phyloP scores from a whole-genome alignment of 352 stramenopile genomes.

The Globisporangium barbulae region DNA sequence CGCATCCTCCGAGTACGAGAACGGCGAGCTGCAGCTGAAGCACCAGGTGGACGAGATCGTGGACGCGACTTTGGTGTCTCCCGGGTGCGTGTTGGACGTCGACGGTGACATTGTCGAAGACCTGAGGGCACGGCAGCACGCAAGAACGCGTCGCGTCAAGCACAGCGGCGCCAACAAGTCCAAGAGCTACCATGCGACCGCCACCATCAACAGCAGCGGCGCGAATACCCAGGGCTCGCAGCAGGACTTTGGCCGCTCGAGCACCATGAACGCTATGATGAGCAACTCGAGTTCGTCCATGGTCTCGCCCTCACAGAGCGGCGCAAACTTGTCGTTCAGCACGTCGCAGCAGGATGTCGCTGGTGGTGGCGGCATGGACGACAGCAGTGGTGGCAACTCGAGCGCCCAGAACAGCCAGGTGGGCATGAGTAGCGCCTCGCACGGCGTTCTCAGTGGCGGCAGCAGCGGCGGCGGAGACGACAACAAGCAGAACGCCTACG shows the following conservation, averaged over 20 bases:
- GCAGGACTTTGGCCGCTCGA: slow-evolving; percentile 41
- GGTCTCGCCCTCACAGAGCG: slow-evolving; percentile 35
- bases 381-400: slow-evolving; percentile 32
- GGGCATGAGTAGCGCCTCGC: slow-evolving; percentile 41
- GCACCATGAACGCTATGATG: slow-evolving; percentile 15
- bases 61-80: slow-evolving; percentile 62
- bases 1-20: slow-evolving; percentile 23
- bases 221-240: slow-evolving; percentile 16
- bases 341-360: slow-evolving; percentile 42
- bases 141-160: slow-evolving; percentile 18
- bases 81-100: slow-evolving; percentile 74
- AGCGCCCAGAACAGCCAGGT: slow-evolving; percentile 40
- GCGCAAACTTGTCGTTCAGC: slow-evolving; percentile 43
- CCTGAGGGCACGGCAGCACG: slow-evolving; percentile 49
- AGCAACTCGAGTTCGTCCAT: slow-evolving; percentile 49
- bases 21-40: slow-evolving; percentile 56
- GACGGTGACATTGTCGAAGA: slow-evolving; percentile 80
- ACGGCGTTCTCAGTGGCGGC: slow-evolving; percentile 33
- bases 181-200: slow-evolving; percentile 19
- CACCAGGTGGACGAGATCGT: slow-evolving; percentile 81
- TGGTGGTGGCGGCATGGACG: slow-evolving; percentile 25
- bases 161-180: slow-evolving; percentile 4
- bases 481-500: slow-evolving; percentile 53
- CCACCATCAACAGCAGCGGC: slow-evolving; percentile 26
- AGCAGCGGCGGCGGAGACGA: slow-evolving; percentile 32